Evolutionary conservation across 2,329 filamentous ascomycete genomes (phyloP).

Genomic region (Sporothrix pseudoabietina): DNA sequence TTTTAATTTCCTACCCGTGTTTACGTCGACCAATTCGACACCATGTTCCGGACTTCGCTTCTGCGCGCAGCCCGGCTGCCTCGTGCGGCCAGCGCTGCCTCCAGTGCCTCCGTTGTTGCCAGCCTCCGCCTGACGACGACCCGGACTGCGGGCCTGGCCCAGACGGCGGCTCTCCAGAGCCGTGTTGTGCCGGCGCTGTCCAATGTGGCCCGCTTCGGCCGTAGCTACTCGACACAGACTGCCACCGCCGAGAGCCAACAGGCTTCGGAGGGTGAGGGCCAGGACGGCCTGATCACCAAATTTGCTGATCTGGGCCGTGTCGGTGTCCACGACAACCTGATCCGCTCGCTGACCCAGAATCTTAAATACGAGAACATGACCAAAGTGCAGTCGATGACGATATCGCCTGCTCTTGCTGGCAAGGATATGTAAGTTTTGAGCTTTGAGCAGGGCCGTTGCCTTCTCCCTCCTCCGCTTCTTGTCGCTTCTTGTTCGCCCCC

Average conservation of each 20-base stretch:
- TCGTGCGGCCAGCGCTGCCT: constrained; percentile 22
- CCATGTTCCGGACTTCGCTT: constrained; percentile 34
- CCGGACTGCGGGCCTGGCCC: constrained; percentile 19
- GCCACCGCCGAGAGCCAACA: neutral
- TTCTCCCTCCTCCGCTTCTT: neutral
- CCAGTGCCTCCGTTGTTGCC: constrained; percentile 22
- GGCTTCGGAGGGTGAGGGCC: neutral
- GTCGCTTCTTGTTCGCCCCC: neutral
- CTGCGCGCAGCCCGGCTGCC: constrained; percentile 33
- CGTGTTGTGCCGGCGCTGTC: constrained; percentile 5
- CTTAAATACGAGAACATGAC: constrained; percentile 88
- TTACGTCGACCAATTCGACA: constrained; percentile 18
- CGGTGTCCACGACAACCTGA: constrained; percentile 64
- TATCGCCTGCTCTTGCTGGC: constrained; percentile 76
- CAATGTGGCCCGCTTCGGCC: constrained; percentile 15
- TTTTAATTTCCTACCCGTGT: neutral
- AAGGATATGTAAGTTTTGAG: constrained; percentile 70
- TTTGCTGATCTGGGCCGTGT: constrained; percentile 51
- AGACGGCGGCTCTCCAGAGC: neutral
- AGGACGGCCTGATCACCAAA: constrained; percentile 26
- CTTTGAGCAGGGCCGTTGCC: neutral
- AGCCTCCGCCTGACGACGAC: constrained; percentile 19
- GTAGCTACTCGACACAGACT: constrained; percentile 28
- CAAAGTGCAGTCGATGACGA: constrained; percentile 83
- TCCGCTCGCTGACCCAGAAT: constrained; percentile 67